These are phyloP conservation scores for Paraglomus brasilianum DNA, from an alignment of 192 early-diverging fungal species.

Conservation along the genomic window DNA sequence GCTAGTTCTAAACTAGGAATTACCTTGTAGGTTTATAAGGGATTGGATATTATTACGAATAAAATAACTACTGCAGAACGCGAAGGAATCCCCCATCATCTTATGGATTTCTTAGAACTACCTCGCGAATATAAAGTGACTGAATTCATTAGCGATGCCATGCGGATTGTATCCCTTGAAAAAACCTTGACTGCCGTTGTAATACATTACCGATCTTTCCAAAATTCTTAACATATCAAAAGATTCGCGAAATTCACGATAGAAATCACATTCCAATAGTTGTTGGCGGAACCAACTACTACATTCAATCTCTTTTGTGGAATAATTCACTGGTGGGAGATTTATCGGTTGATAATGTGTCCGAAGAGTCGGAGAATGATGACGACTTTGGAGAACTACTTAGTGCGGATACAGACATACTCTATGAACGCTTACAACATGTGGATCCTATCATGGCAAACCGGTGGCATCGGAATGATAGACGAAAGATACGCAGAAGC, in stretches of 20 bases:
- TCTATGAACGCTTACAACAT: conserved; percentile 66
- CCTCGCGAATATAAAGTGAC: conserved; percentile 82
- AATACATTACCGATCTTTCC: background rate
- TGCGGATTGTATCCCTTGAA: conserved; percentile 51
- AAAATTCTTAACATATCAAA: conserved; percentile 13
- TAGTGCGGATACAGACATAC: conserved; percentile 44
- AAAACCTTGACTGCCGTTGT: conserved; percentile 11
- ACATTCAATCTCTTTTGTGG: conserved; percentile 90
- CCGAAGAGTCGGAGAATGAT: conserved; percentile 17
- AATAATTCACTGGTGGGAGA: conserved; percentile 60
- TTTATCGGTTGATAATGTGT: background rate
- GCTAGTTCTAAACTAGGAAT: background rate
- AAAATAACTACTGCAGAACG: conserved; percentile 78
- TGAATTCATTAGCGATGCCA: conserved; percentile 81
- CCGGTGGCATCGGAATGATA: conserved; percentile 88
- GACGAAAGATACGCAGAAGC: conserved; percentile 81
- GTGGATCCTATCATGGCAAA: conserved; percentile 87
- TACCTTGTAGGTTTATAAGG: conserved; percentile 72
- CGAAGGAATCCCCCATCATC: conserved; percentile 73
- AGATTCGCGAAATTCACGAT: conserved; percentile 78
- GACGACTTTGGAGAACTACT: conserved; percentile 28
- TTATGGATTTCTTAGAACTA: conserved; percentile 75
- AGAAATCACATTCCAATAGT: conserved; percentile 77
- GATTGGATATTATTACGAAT: conserved; percentile 92
- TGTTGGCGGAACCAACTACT: conserved; percentile 97